These are phyloP conservation scores for Saccharomycodes ludwigii DNA, from an alignment of 805 yeast species.

Conservation along the genomic window DNA sequence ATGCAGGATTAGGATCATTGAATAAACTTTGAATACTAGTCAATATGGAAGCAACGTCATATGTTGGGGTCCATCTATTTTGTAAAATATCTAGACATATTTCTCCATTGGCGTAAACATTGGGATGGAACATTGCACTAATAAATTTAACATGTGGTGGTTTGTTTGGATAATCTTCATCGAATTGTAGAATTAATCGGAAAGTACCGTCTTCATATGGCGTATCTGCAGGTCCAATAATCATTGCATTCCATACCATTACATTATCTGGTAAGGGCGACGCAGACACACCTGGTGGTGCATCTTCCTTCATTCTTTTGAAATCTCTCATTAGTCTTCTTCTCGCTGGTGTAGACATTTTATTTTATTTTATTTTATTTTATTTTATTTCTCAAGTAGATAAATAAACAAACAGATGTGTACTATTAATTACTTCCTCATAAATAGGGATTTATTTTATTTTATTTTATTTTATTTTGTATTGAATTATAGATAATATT, in stretches of 20 bases:
- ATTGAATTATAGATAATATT: no score
- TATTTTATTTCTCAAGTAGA: neutral
- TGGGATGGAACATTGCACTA: constrained; percentile 95
- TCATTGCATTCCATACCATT: constrained; percentile 95
- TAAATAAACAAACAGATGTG: no score
- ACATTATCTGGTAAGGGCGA: constrained; percentile 95
- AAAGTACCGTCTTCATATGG: constrained; percentile 98
- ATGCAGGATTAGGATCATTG: constrained; percentile 91
- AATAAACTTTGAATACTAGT: constrained; percentile 86
- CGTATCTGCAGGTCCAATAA: constrained; percentile 94
- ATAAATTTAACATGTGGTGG: constrained; percentile 90
- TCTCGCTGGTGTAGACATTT: constrained; percentile 96
- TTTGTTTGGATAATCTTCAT: constrained; percentile 94
- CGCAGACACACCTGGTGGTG: constrained; percentile 96
- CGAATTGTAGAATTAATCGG: constrained; percentile 73
- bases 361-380: neutral
- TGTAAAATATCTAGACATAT: constrained; percentile 91
- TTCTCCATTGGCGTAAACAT: constrained; percentile 92
- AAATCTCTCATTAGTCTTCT: constrained; percentile 98
- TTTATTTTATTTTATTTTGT: no score
- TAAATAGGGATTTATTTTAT: no score
- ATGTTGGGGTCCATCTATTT: constrained; percentile 97
- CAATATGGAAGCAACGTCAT: constrained; percentile 89
- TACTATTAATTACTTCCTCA: no score
- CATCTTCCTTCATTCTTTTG: constrained; percentile 94